Conservation (phyloP, 345 rosid genomes). For the Populus nigra region DNA sequence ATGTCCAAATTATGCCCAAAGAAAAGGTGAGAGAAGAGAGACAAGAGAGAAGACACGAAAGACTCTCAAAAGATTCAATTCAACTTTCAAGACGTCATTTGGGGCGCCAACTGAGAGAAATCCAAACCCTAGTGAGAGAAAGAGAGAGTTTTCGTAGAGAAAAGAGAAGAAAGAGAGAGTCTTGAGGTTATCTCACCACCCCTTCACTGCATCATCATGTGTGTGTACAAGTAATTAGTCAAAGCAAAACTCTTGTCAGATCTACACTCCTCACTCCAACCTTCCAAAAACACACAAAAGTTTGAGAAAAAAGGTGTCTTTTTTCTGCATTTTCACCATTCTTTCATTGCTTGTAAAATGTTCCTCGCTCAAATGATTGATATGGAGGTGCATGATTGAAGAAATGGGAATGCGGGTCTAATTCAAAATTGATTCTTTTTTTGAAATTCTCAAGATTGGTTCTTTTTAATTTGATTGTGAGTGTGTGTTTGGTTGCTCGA, state of each 20-base stretch:
- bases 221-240: not conserved
- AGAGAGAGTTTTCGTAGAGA: not conserved
- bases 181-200: not conserved
- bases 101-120: slow-evolving; percentile 34
- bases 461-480: not conserved
- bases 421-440: not conserved
- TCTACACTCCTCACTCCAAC: not conserved
- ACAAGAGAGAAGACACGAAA: not conserved
- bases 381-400: not conserved
- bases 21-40: not conserved
- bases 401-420: not conserved
- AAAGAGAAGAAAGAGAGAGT: not conserved
- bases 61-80: not conserved
- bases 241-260: not conserved
- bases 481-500: not conserved
- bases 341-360: not conserved
- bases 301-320: not conserved
- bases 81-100: slow-evolving; percentile 21
- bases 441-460: not conserved
- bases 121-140: not conserved
- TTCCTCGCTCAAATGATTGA: not conserved
- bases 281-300: not conserved
- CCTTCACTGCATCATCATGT: not conserved
- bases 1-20: not conserved
- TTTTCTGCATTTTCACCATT: not conserved